Conservation (phyloP, 129 eudicot genomes). For the Rutidosis leptorrhynchoides region DNA sequence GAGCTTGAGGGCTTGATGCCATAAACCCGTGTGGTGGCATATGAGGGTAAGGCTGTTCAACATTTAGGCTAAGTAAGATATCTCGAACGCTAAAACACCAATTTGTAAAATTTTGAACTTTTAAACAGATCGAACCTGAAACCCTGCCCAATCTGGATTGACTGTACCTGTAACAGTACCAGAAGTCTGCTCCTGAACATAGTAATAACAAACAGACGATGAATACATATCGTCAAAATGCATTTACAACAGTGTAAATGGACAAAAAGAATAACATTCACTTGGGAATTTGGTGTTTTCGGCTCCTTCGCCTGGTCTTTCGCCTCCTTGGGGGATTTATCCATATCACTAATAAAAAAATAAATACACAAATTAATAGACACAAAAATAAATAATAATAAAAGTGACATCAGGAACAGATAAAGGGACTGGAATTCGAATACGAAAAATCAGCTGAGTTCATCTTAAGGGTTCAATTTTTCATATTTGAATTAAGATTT, state of each 20-base stretch:
- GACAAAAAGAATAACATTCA: conserved; percentile 14
- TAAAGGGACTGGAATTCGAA: neutral
- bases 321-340: conserved; percentile 69
- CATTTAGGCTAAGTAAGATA: conserved; percentile 24
- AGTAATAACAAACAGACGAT: conserved; percentile 2
- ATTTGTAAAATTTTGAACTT: conserved; percentile 5
- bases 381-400: neutral
- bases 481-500: conserved; percentile 7
- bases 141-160: conserved; percentile 76
- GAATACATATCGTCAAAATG: conserved; percentile 2
- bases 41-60: conserved; percentile 88
- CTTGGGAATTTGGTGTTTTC: conserved; percentile 54
- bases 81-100: conserved; percentile 11
- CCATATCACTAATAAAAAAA: conserved; percentile 68
- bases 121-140: conserved; percentile 47
- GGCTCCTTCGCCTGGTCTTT: conserved; percentile 59
- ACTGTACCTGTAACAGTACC: conserved; percentile 48
- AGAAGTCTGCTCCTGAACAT: conserved; percentile 64
- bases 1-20: conserved; percentile 87
- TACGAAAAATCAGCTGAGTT: neutral
- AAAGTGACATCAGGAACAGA: neutral
- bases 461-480: neutral
- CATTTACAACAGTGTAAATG: neutral
- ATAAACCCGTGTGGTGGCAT: conserved; percentile 93
- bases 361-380: conserved; percentile 8